Base-by-base conservation (phyloP, 306 rosid genomes). In the Gillenia trifoliata region DNA sequence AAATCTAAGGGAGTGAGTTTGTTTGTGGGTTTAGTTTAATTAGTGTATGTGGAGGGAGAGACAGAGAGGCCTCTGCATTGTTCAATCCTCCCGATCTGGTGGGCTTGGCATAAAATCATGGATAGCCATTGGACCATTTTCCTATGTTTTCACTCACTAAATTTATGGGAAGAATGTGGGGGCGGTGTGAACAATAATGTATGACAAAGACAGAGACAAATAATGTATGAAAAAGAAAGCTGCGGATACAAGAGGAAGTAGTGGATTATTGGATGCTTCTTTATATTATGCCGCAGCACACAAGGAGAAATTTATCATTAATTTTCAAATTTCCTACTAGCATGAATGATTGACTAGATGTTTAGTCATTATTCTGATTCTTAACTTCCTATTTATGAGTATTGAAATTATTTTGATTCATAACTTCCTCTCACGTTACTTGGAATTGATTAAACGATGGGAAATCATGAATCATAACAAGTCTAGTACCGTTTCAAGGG, bases 191-290 rank as follows among this genome's bases (percentile, higher is more conserved):
- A 88, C 77, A 82, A 85, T 80, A 79, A 80, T 87, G 83, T 74
- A 86, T 83, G 89, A 88, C 87, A 91, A 83, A 75, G 89, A 88
- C 93, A n/a, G n/a, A n/a, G n/a, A n/a, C n/a, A n/a, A 82, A 85
- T 80, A 79, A 80, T 87, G 83, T 74, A 86, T 83, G 89, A 88
- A 86, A 91, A 83, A 22, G 85, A 88, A 93, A 87, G 91, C 93
- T 85, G 96, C 60, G 23, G 60, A 54, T 1, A 54, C 60, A 2
- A 54, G 59, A 9, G 22, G 12, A n/a, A 54, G 23, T 9, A 20
- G 25, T 54, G 60, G 25, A 54, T 54, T 45, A 45, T n/a, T 3
- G 60, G 60, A 54, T 22, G 60, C 60, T 54, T 54, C 60, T 8
- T 10, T 54, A 15, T 45, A 45, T 45, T 45, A 13, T 45, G 52